Evolutionary conservation across 1,139 yeast genomes (phyloP), one percentile per base, ranked within the genome.

Genomic region (Candida smagusa): DNA sequence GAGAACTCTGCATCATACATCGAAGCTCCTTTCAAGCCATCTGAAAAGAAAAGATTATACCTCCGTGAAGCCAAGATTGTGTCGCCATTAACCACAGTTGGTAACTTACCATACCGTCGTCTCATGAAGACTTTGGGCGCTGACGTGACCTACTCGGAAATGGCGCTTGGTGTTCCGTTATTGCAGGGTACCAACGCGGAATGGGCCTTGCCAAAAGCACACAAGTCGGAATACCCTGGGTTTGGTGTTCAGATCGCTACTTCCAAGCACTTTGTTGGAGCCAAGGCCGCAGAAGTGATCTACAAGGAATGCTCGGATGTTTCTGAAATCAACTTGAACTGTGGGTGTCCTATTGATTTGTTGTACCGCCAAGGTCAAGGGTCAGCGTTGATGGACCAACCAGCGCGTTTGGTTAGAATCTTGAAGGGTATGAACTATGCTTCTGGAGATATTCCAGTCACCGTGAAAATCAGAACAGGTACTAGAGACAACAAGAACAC

Each of bases 191-290:
- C 84, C 28, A 87, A 88, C 56, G 79, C 95, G 2, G 99, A 92
- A 62, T 92, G 99, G 99, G 99, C 99, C 0, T 70, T 92, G 36
- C 89, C 97, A 22, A 84, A 92, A 52, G 95, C 96, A 3, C 97
- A 92, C 56, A 58, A 66, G 19, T 65, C 79, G 6, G 99, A 92
- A 59, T 72, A 74, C 43, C 95, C 94, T 4, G 94, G 94, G 0
- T 94, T 84, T 61, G 98, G 97, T 37, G 88, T 89, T 12, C 99
- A 92, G 64, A 77, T 92, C 30, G 97, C 98, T 2, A 80, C 96
- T 16, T 71, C 90, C 12, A 90, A 89, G 61, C 90, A 87, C 44
- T 88, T 96, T 95, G 94, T 90, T 47, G 95, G 95, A 3, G 78
- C 92, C 27, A 89, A 87, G 59, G 95, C 96, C 3, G 83, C 95